A percentile compares a stretch with the other conserved stretches of the same genome.
Conservation (phyloP, 2,329 filamentous ascomycete species). For the Dothiorella sarmentorum region DNA sequence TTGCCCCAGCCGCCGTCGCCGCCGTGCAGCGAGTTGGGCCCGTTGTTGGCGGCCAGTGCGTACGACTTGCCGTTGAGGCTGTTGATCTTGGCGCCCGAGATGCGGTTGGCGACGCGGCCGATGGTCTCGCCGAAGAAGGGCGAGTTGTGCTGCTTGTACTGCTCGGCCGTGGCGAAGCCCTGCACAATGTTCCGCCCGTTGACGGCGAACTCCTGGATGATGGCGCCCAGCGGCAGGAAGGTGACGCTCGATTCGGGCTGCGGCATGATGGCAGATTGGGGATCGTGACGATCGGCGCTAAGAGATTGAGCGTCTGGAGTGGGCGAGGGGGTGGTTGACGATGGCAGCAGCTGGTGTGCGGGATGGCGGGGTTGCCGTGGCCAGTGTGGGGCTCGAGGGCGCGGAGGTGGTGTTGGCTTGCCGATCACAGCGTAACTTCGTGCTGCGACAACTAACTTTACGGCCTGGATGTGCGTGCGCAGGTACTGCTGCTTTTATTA, state of each 20-base stretch:
- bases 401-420: conserved; percentile 6
- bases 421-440: conserved; percentile 15
- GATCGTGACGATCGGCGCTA: not conserved
- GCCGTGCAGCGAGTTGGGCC: conserved; percentile 61
- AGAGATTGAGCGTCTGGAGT: not conserved
- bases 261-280: not conserved
- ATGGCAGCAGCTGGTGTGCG: conserved; percentile 7
- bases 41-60: conserved; percentile 70
- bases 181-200: conserved; percentile 83
- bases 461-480: not conserved
- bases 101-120: conserved; percentile 77
- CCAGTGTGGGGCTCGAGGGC: not conserved
- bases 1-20: conserved; percentile 73
- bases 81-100: conserved; percentile 67
- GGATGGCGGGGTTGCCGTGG: conserved; percentile 10
- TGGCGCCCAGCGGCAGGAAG: conserved; percentile 73
- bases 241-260: conserved; percentile 15
- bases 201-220: conserved; percentile 77
- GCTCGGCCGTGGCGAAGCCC: conserved; percentile 70
- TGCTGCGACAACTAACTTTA: conserved; percentile 5
- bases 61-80: conserved; percentile 71
- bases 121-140: conserved; percentile 93
- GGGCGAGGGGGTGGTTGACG: not conserved
- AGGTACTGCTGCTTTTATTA: not conserved
- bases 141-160: conserved; percentile 71